phyloP scores from a whole-genome alignment of 1,284 basidiomycete genomes.

The Fistulinella cinereoalba region DNA sequence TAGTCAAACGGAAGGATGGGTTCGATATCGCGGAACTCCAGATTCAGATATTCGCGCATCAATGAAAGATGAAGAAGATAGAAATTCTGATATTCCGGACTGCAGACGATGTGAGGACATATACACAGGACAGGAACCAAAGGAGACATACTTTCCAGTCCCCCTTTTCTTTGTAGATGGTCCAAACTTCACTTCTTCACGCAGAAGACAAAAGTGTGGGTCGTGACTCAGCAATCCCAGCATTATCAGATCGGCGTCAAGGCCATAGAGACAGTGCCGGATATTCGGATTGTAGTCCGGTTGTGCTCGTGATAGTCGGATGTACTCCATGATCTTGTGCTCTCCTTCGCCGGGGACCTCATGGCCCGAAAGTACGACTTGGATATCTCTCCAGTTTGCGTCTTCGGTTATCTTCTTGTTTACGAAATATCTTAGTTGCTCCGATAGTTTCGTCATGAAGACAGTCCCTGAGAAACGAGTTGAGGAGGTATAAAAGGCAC shows the following conservation, averaged over 20 bases:
- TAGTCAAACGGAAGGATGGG: constrained; percentile 64
- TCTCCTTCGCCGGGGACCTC: constrained; percentile 99
- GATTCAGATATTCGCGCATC: constrained; percentile 94
- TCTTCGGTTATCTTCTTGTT: constrained; percentile 97
- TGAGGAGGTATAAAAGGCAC: background rate
- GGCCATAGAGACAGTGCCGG: constrained; percentile 96
- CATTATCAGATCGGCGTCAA: constrained; percentile 99
- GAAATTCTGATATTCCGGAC: constrained; percentile 88
- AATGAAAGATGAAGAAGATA: constrained; percentile 93
- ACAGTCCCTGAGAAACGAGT: constrained; percentile 64
- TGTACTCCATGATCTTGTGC: constrained; percentile 99
- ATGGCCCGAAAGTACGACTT: constrained; percentile 96
- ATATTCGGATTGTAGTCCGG: constrained; percentile 92
- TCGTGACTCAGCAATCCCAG: constrained; percentile 95
- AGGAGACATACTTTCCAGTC: constrained; percentile 55
- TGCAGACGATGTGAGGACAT: constrained; percentile 31
- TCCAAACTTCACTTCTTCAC: constrained; percentile 98
- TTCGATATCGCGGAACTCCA: constrained; percentile 82
- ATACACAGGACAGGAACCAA: background rate
- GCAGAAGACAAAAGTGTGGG: constrained; percentile 95
- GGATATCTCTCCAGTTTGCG: constrained; percentile 88
- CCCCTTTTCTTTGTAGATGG: constrained; percentile 73
- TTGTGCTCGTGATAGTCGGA: constrained; percentile 91
- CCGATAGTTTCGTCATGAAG: constrained; percentile 91
- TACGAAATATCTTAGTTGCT: constrained; percentile 93